phyloP scores from a whole-genome alignment of 352 stramenopile species.

The Saprolegnia diclina region DNA sequence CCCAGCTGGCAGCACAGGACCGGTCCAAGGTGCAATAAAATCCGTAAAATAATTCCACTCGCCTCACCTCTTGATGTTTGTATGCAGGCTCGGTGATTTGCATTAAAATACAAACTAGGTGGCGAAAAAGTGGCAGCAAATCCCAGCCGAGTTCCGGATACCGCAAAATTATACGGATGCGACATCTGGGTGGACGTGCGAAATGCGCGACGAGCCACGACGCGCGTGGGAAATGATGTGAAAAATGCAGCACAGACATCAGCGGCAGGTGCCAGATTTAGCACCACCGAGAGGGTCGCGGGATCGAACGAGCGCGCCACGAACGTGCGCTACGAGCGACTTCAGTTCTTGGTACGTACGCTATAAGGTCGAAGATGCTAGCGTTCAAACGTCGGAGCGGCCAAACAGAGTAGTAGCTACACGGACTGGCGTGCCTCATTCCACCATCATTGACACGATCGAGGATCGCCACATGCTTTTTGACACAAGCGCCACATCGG shows the following conservation, averaged over 20 bases:
- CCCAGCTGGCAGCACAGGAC: not conserved
- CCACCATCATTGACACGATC: not conserved
- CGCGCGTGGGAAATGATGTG: not conserved
- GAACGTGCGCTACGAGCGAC: too few relatives aligned
- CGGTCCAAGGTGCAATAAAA: not conserved
- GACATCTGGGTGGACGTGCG: not conserved
- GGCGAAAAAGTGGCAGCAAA: not conserved
- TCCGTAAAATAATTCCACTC: not conserved
- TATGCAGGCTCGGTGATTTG: not conserved
- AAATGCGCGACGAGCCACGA: not conserved
- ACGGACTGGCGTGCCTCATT: not conserved
- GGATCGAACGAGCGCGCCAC: too few relatives aligned
- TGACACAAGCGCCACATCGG: too few relatives aligned
- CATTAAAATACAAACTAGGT: not conserved
- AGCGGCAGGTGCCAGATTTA: not conserved
- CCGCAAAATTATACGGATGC: not conserved
- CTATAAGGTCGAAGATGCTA: too few relatives aligned
- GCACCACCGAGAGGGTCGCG: too few relatives aligned
- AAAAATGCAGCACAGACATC: not conserved
- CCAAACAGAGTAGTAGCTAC: too few relatives aligned
- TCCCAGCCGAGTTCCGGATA: not conserved
- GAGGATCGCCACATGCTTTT: not conserved
- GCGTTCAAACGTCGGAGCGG: too few relatives aligned
- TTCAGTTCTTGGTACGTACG: too few relatives aligned
- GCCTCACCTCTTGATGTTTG: not conserved